A percentile compares a stretch with the other conserved stretches of the same genome.
phyloP scores from a whole-genome alignment of 495 filamentous ascomycete genomes.

The Xanthoparmelia taractica region DNA sequence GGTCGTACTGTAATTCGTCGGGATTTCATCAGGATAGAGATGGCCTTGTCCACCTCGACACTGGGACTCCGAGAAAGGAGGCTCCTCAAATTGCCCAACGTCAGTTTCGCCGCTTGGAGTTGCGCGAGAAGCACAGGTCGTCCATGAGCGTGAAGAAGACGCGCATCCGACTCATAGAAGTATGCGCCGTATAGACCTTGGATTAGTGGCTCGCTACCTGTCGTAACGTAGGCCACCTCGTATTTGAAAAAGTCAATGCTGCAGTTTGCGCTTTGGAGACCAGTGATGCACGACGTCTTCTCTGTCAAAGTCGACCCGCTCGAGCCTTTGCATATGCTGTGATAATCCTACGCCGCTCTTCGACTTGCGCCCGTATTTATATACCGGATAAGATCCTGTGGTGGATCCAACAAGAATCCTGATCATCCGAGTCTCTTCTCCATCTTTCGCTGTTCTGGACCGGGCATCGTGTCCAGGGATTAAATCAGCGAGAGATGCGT shows the following conservation, averaged over 20 bases:
- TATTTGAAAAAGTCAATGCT: not conserved
- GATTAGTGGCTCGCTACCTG: not conserved
- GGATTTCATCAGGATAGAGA: not conserved
- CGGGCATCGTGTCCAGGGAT: no score
- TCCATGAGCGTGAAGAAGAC: not conserved
- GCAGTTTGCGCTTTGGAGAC: not conserved
- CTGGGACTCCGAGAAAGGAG: not conserved
- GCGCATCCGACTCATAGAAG: not conserved
- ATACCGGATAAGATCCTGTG: no score
- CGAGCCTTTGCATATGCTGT: no score
- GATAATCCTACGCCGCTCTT: no score
- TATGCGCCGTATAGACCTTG: not conserved
- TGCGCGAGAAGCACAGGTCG: not conserved
- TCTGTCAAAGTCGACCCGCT: no score
- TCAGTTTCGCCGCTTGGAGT: not conserved
- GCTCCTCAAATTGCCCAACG: not conserved
- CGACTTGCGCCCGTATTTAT: no score
- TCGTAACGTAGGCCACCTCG: not conserved
- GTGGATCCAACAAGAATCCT: no score
- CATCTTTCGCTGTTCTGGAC: no score
- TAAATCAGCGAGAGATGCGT: no score
- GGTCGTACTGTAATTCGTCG: no score
- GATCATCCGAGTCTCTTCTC: no score
- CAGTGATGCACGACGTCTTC: no score
- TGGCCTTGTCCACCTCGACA: not conserved